phyloP scores from a whole-genome alignment of 2,329 filamentous ascomycete species.

The Aspergillus viridinutans region DNA sequence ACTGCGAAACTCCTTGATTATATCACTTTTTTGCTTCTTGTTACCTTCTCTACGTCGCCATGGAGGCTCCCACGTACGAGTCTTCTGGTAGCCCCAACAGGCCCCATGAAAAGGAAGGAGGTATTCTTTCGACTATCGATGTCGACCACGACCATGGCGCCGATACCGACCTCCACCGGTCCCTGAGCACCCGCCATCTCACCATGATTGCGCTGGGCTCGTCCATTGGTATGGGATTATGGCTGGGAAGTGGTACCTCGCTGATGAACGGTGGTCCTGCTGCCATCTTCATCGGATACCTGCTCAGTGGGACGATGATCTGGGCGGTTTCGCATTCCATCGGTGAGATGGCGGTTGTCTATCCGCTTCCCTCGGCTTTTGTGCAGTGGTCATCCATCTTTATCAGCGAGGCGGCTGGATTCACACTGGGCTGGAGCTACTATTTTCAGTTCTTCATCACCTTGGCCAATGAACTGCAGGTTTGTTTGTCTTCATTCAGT shows the following conservation, averaged over 20 bases:
- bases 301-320: slow-evolving; percentile 37
- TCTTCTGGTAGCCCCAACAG: background rate
- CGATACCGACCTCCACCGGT: slow-evolving; percentile 34
- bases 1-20: background rate
- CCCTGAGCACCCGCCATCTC: slow-evolving; percentile 39
- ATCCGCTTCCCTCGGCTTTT: slow-evolving; percentile 45
- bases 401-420: slow-evolving; percentile 40
- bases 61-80: background rate
- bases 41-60: background rate
- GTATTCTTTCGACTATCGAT: background rate
- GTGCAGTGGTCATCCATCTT: slow-evolving; percentile 48
- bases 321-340: slow-evolving; percentile 47
- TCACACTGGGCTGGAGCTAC: slow-evolving; percentile 48
- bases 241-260: slow-evolving; percentile 44
- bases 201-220: slow-evolving; percentile 39
- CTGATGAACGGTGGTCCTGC: slow-evolving; percentile 42
- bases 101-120: background rate
- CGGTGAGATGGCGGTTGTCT: slow-evolving; percentile 46
- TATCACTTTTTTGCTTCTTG: background rate
- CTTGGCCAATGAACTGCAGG: slow-evolving; percentile 44
- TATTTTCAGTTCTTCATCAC: slow-evolving; percentile 45
- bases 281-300: slow-evolving; percentile 44
- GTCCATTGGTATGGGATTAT: slow-evolving; percentile 46
- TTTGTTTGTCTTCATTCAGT: slow-evolving; percentile 10
- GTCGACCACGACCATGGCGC: slow-evolving; percentile 23